These are phyloP conservation scores for Jimgerdemannia flammicorona DNA, from an alignment of 192 early-diverging fungal genomes.

Conservation along the genomic window DNA sequence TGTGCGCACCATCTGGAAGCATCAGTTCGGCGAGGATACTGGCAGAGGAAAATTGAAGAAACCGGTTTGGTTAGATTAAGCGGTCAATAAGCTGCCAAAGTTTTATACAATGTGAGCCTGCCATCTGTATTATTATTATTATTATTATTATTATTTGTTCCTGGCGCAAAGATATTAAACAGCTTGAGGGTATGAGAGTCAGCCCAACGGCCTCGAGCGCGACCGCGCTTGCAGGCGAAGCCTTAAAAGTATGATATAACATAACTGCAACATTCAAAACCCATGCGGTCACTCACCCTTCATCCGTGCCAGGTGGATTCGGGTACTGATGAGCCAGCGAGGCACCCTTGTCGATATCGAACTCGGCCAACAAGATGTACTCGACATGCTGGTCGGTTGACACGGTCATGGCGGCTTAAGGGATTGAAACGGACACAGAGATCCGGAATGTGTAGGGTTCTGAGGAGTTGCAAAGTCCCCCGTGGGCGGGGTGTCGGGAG, in stretches of 20 bases:
- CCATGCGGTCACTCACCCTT: slow-evolving; percentile 51
- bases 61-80: not conserved
- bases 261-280: not conserved
- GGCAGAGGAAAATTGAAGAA: not conserved
- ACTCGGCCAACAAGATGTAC: slow-evolving; percentile 89
- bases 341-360: slow-evolving; percentile 93
- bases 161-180: too few relatives aligned
- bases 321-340: slow-evolving; percentile 88
- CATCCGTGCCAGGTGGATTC: slow-evolving; percentile 73
- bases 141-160: too few relatives aligned
- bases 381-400: slow-evolving; percentile 55
- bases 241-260: too few relatives aligned
- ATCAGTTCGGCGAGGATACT: slow-evolving; percentile 92
- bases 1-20: slow-evolving; percentile 93
- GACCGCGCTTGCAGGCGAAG: not conserved
- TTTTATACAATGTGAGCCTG: too few relatives aligned
- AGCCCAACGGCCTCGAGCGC: not conserved
- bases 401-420: slow-evolving; percentile 5
- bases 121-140: too few relatives aligned
- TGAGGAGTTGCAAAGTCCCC: too few relatives aligned
- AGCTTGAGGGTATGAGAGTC: too few relatives aligned
- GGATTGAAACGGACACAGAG: too few relatives aligned
- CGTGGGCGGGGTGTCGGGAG: too few relatives aligned
- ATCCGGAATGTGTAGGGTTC: too few relatives aligned
- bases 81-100: too few relatives aligned